Conservation (phyloP, 305 asterid species). For the Withania somnifera region DNA sequence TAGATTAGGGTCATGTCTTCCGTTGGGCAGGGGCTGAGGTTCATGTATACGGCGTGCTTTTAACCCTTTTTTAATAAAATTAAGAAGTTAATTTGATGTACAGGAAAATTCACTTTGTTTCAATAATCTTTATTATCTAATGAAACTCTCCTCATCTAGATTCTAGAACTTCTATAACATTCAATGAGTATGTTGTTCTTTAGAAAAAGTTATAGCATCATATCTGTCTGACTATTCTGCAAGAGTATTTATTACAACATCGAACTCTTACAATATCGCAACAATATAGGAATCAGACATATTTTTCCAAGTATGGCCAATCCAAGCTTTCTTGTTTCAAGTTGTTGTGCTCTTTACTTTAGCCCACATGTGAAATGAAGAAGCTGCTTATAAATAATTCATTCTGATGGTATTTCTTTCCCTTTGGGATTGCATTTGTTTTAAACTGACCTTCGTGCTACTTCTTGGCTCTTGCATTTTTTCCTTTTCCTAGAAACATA, state of each 20-base stretch:
- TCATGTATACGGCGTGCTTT: too few species aligned
- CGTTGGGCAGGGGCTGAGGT: too few species aligned
- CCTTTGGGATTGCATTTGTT: background rate
- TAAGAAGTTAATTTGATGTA: too few species aligned
- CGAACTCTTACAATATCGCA: background rate
- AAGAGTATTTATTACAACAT: background rate
- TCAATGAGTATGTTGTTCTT: background rate
- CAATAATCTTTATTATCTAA: background rate
- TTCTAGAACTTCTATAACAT: background rate
- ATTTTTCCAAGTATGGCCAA: background rate
- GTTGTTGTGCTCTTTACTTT: background rate
- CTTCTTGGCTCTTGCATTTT: too few species aligned
- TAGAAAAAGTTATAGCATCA: background rate
- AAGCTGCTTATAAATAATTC: background rate
- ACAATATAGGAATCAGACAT: background rate
- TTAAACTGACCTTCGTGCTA: background rate
- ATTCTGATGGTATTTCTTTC: background rate
- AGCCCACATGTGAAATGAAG: background rate
- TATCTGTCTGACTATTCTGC: background rate
- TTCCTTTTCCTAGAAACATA: too few species aligned
- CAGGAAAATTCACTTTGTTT: too few species aligned
- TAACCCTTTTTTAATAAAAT: too few species aligned
- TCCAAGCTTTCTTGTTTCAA: background rate
- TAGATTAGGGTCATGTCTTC: too few species aligned
- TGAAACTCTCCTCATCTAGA: background rate